phyloP scores from a whole-genome alignment of 1,284 basidiomycete genomes.

The Puccinia brachypodii region DNA sequence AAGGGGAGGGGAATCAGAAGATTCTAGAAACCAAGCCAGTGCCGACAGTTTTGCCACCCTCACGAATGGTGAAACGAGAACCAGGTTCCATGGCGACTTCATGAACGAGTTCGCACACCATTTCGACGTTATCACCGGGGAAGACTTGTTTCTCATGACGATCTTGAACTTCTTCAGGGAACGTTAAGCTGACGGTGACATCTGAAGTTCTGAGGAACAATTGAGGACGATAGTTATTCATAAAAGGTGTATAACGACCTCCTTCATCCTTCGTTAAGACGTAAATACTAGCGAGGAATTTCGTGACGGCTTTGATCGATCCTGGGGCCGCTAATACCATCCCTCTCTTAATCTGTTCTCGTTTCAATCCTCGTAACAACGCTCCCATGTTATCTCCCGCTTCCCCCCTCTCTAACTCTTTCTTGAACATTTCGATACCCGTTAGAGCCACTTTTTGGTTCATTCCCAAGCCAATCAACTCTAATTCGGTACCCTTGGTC shows the following conservation, averaged over 20 bases:
- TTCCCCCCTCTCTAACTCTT: constrained; percentile 96
- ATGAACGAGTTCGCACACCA: constrained; percentile 79
- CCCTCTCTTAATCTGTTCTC: constrained; percentile 91
- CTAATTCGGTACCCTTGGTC: constrained; percentile 89
- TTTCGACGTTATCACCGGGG: constrained; percentile 97
- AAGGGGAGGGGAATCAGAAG: neutral
- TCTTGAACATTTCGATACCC: constrained; percentile 99
- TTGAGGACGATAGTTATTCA: constrained; percentile 93
- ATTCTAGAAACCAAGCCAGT: constrained; percentile 45
- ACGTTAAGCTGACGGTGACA: constrained; percentile 79
- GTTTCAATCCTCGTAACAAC: constrained; percentile 92
- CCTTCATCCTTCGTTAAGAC: constrained; percentile 96
- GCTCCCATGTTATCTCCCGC: constrained; percentile 99
- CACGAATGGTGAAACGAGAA: constrained; percentile 94
- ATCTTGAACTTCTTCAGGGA: constrained; percentile 74
- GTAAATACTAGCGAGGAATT: constrained; percentile 90
- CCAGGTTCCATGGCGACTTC: constrained; percentile 91
- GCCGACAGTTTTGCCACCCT: constrained; percentile 80
- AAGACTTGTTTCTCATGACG: constrained; percentile 71
- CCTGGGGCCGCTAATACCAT: constrained; percentile 87
- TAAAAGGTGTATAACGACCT: constrained; percentile 96
- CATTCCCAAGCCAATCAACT: constrained; percentile 84
- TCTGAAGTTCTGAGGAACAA: constrained; percentile 96
- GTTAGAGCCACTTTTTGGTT: constrained; percentile 90
- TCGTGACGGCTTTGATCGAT: constrained; percentile 90